Evolutionary conservation across 768 basidiomycete genomes (phyloP), one percentile per base, ranked within the genome.

Genomic region (Boletus pseudo-olivaceus): DNA sequence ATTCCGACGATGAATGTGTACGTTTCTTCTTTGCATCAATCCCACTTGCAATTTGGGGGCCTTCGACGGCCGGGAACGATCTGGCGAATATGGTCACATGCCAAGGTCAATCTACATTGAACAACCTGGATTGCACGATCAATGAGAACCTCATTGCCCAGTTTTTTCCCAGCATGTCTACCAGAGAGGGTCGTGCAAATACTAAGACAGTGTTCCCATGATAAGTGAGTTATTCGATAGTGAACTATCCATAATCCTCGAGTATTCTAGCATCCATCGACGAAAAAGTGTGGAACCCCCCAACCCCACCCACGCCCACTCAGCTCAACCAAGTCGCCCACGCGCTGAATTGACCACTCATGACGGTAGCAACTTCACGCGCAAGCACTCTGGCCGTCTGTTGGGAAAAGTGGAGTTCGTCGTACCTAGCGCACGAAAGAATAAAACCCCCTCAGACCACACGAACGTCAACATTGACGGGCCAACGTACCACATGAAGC

Each of bases 351-450:
- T 75, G 70, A 9, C 80, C 78, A 50, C 72, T 67, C 50, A 82
- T 75, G 2, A 77, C 73, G 20, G 74, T 56, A 0, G 80, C 71
- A 17, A 84, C 78, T 56, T 83, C 76, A 44, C 74, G 70, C 0
- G 81, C 83, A 2, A 84, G 72, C 33, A 79, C 72, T 10, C 83
- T 69, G 51, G 81, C 78, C 1, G 79, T 73, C 59, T 85, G 83
- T 59, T 83, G 80, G 5, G 81, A 82, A 7, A 81, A 80, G 60
- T 84, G 83, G 17, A 85, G 69, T 56, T 84, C 83, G 57, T 85
- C 82, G 55, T 60, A 64, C 51, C 56, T 60, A 23, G 8, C 11
- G 5, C n/a, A 12, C n/a, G 40, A 9, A 50, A 12, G 39, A 32
- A 27, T 5, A 0, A 33, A 12, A 8, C 5, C 7, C 5, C 6